phyloP scores from a whole-genome alignment of 495 filamentous ascomycete genomes.

The Penicillium chermesinum region DNA sequence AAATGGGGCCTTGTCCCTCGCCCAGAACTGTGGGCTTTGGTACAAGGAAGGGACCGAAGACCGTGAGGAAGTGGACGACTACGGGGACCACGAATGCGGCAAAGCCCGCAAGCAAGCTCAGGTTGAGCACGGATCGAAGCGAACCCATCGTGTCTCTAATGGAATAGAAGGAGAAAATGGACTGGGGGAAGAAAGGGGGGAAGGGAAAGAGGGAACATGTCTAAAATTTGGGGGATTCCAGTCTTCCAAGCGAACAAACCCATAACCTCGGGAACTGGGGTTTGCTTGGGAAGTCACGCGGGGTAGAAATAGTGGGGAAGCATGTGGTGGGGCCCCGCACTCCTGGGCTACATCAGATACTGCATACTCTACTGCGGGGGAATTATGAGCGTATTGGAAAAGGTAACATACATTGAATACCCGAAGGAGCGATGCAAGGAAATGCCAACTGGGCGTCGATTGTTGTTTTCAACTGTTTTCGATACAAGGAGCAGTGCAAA shows the following conservation, averaged over 20 bases:
- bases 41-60: conserved; percentile 27
- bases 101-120: conserved; percentile 32
- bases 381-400: too few species aligned
- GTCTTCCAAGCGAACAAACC: background rate
- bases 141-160: conserved; percentile 18
- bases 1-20: conserved; percentile 30
- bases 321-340: too few species aligned
- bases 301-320: too few species aligned
- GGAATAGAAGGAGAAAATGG: background rate
- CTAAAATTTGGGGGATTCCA: too few species aligned
- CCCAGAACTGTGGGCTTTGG: conserved; percentile 24
- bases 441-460: too few species aligned
- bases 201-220: background rate
- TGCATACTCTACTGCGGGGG: too few species aligned
- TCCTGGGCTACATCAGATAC: too few species aligned
- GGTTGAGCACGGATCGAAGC: conserved; percentile 15
- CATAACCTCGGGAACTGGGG: background rate
- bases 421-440: conserved; percentile 2
- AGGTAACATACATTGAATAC: conserved; percentile 1
- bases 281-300: background rate
- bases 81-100: conserved; percentile 29
- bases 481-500: background rate
- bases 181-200: background rate
- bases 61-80: conserved; percentile 20
- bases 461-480: conserved; percentile 2